Base-by-base conservation (phyloP, 2,329 filamentous ascomycete species). In the Talaromyces sp. region DNA sequence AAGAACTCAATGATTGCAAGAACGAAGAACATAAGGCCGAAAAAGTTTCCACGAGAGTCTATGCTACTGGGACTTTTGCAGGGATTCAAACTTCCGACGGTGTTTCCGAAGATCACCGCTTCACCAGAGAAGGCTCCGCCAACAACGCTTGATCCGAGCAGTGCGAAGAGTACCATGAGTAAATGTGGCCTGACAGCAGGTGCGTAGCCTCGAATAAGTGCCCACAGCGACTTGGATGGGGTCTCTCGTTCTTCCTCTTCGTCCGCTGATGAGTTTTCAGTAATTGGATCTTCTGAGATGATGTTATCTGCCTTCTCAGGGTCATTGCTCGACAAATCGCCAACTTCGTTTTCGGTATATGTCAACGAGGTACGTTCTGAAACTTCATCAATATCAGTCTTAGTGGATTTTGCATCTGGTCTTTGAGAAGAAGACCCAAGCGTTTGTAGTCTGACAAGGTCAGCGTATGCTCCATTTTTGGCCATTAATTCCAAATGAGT, bases 401-500 rank as follows among this genome's bases (percentile, higher is more conserved):
- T 61, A 13, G 9, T 35, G 9, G 33, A n/a, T 19, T 24, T 52
- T 14, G 54, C 33, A 22, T 24, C 16, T 14, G 50, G 47, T 1
- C 13, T 41, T 19, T 11, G 45, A 39, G 45, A 61, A 9, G 47
- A 33, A 0, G 60, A 62, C 16, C 59, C 16, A 67, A 66, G 39
- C 35, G 74, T 81, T 66, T 85, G 83, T 14, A 85, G 70, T 19
- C 76, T 75, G 11, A 85, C 78, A 74, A 86, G 80, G 19, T 81
- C 79, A 0, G 82, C 81, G 68, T 98, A 99, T 8, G 92, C 89
- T 22, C 87, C 88, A 68, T 86, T 80, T 66, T 78, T 83, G 69
- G 88, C 86, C 3, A 98, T 82, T 16, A 99, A 84, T 14, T 90
- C 84, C 65, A 93, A 87, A 74, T 98, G 95, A 0, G 87, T 93